Evolutionary conservation across 1,139 yeast species (phyloP), one percentile per base, ranked within the genome.

Genomic region (Hyphopichia wangnamkhiaoensis): DNA sequence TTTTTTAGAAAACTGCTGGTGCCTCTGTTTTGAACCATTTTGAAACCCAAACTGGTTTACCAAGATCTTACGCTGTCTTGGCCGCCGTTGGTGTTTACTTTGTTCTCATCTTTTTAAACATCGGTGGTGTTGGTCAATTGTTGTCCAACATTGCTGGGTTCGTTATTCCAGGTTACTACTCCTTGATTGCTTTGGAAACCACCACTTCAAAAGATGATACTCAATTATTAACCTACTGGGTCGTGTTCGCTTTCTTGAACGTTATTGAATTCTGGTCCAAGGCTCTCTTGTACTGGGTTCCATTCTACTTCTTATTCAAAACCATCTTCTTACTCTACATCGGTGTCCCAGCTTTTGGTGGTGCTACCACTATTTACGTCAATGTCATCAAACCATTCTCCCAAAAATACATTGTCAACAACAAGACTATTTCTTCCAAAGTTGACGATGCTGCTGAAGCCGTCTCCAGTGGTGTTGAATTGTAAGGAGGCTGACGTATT

Each of bases 261-360:
- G 93, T 93, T 37, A 59, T 89, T 55, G 99, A 93, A 71, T 93
- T 89, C 76, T 93, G 98, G 98, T 84, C 96, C 46, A 80, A 82
- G 59, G 84, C 96, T 31, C 84, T 94, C 53, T 76, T 91, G 48
- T 88, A 87, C 76, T 87, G 96, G 95, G 68, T 93, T 52, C 98
- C 99, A 56, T 90, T 93, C 63, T 93, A 93, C 79, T 93, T 91
- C 80, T 79, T 93, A 58, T 78, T 93, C 76, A 93, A 93, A 80
- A 88, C 97, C 42, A 53, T 88, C 40, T 83, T 88, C 68, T 83
- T 93, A 70, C 73, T 91, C 47, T 94, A 88, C 75, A 81, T 91
- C 59, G 91, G 95, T 41, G 74, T 90, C 41, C 98, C 98, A 47
- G 76, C 81, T 52, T 82, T 85, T 58, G 85, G 89, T 45, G 98